phyloP scores from a whole-genome alignment of 2,329 filamentous ascomycete genomes.

The Tolypocladium tundrense region DNA sequence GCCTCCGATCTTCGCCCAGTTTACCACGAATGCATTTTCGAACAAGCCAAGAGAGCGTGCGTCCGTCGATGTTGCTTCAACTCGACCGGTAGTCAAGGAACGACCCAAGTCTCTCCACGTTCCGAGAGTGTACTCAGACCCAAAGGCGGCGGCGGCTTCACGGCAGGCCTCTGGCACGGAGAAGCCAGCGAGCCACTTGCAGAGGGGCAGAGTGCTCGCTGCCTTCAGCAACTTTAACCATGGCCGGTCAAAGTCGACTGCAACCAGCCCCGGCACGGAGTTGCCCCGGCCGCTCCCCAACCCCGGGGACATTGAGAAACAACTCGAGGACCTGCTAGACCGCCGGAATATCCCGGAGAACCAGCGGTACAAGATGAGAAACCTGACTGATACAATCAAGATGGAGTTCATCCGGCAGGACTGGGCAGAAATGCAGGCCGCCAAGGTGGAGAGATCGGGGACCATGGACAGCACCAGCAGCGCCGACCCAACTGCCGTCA shows the following conservation, averaged over 20 bases:
- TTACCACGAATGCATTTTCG: slow-evolving; percentile 26
- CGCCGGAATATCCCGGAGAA: slow-evolving; percentile 89
- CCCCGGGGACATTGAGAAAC: slow-evolving; percentile 43
- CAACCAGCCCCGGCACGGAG: slow-evolving; percentile 17
- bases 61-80: slow-evolving; percentile 3
- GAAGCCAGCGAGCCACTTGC: slow-evolving; percentile 25
- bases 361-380: slow-evolving; percentile 90
- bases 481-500: slow-evolving; percentile 20
- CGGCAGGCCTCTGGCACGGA: slow-evolving; percentile 18
- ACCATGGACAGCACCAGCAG: slow-evolving; percentile 30
- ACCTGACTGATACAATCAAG: slow-evolving; percentile 80
- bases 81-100: slow-evolving; percentile 19
- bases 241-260: slow-evolving; percentile 24
- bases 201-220: slow-evolving; percentile 27
- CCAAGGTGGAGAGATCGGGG: slow-evolving; percentile 32
- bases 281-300: slow-evolving; percentile 41
- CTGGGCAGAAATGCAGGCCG: slow-evolving; percentile 56
- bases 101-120: slow-evolving; percentile 42
- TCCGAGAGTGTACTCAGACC: slow-evolving; percentile 11
- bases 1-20: slow-evolving; percentile 76
- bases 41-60: neutral
- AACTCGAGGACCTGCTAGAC: slow-evolving; percentile 59
- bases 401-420: slow-evolving; percentile 91
- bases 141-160: slow-evolving; percentile 6
- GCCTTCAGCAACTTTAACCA: slow-evolving; percentile 27